Conservation (phyloP, 306 rosid species). For the Quercus wislizeni region DNA sequence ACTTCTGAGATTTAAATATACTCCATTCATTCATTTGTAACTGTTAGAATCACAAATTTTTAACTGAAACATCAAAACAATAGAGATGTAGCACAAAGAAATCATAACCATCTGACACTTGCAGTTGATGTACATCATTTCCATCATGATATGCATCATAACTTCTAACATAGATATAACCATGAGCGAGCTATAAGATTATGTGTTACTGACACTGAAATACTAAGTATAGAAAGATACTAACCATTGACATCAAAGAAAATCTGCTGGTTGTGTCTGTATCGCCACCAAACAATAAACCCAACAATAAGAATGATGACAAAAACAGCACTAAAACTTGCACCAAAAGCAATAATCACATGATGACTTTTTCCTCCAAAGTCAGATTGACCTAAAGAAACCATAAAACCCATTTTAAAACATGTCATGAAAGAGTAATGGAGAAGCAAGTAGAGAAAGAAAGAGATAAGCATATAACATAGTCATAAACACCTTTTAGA, state of each 20-base stretch:
- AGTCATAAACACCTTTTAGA: conserved; percentile 47
- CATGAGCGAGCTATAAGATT: background rate
- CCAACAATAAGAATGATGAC: conserved; percentile 52
- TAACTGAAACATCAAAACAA: background rate
- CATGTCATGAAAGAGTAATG: conserved; percentile 15
- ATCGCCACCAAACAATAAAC: conserved; percentile 83
- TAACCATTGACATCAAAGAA: conserved; percentile 95
- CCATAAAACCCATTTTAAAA: conserved; percentile 22
- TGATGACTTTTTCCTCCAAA: conserved; percentile 54
- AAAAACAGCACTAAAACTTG: conserved; percentile 80
- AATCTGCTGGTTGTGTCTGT: conserved; percentile 86
- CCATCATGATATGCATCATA: background rate
- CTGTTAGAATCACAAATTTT: background rate
- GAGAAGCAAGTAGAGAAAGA: conserved; percentile 1
- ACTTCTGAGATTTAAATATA: background rate
- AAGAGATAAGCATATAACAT: background rate
- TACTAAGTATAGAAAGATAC: conserved; percentile 10
- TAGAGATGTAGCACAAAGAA: background rate
- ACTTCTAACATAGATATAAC: conserved; percentile 8
- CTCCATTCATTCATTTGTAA: background rate
- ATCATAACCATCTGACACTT: background rate
- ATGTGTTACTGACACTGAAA: background rate
- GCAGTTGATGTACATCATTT: background rate
- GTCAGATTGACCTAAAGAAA: conserved; percentile 56
- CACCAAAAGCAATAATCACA: conserved; percentile 74